Base-by-base conservation (phyloP, 148 eudicot genomes). In the Chenopodium quinoa region DNA sequence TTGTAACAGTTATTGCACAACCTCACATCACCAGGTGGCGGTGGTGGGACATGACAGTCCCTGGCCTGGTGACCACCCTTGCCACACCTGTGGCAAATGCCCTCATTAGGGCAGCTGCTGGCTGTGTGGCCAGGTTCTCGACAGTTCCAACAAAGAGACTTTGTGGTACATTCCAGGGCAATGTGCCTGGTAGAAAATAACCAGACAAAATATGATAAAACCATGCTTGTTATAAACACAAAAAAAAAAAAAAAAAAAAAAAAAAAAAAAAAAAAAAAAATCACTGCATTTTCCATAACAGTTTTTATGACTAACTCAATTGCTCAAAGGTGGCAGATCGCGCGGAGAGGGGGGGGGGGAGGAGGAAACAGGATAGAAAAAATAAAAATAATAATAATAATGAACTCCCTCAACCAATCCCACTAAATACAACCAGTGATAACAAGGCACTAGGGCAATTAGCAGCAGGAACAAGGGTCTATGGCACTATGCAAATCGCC, bases 1-100 rank as follows among this genome's bases (percentile, higher is more conserved):
- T 84, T 90, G 86, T 88, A 90, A 76, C 92, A 88, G 87, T 88
- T 90, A 81, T 86, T 90, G 84, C 90, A 90, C 52, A 85, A 85
- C 83, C 90, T 83, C 48, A 84, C 85, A 25, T 90, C 90, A 56
- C 87, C 83, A 4, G 92, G 44, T 23, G 88, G 85, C 31, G 78
- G 60, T 47, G 87, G 79, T 31, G 89, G 88, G 74, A 75, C 71
- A 25, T 64, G 48, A 71, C 90, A 90, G 82, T 90, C 88, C 68
- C 89, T 82, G 34, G 89, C 89, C 71, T 83, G 88, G 82, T 88
- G 90, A 40, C 90, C 92, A 48, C 56, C 85, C 73, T 82, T 85
- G 37, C 92, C 90, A 64, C 92, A 90, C 82, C 86, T 84, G 81
- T 88, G 86, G 74, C 92, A 90, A n/a, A 90, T 84, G 9, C 88